Conservation (phyloP, 2,329 filamentous ascomycete genomes). For the Microcyclosporella mali region DNA sequence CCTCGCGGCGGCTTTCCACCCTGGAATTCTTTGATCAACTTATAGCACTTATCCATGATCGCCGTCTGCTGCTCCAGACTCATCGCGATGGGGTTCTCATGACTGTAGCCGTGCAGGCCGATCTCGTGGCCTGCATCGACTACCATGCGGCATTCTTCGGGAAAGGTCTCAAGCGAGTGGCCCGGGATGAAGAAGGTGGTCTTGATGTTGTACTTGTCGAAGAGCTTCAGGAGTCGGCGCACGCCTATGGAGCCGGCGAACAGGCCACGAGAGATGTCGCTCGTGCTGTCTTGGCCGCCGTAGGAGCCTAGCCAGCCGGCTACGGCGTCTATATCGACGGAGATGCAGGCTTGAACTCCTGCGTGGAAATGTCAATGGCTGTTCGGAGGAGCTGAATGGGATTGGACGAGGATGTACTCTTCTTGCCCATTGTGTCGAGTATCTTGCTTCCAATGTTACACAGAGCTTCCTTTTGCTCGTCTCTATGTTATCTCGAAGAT, state of each 20-base stretch:
- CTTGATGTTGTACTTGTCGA: conserved; percentile 66
- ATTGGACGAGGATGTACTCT: conserved; percentile 1
- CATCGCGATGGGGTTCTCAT: conserved; percentile 69
- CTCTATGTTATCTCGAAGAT: too few species aligned
- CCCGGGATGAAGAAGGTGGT: conserved; percentile 61
- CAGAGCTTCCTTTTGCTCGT: too few species aligned
- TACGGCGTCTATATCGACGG: conserved; percentile 68
- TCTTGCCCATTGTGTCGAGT: conserved; percentile 7
- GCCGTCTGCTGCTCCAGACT: conserved; percentile 68
- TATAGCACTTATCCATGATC: conserved; percentile 68
- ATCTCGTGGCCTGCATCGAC: conserved; percentile 61
- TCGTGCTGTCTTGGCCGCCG: conserved; percentile 64
- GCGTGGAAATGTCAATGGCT: conserved; percentile 4
- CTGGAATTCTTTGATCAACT: conserved; percentile 63
- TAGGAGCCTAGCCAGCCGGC: conserved; percentile 71
- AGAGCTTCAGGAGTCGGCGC: conserved; percentile 61
- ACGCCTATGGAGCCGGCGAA: conserved; percentile 65
- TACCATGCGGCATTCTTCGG: conserved; percentile 57
- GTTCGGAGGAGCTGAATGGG: neutral
- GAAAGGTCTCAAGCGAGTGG: conserved; percentile 60
- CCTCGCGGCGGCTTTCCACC: conserved; percentile 65
- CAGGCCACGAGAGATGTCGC: conserved; percentile 60
- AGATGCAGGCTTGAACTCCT: conserved; percentile 32
- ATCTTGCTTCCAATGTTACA: neutral
- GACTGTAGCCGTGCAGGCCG: conserved; percentile 65